Evolutionary conservation across 305 asterid species (phyloP), one percentile per base, ranked within the genome.

Genomic region (Fraxinus floribunda): DNA sequence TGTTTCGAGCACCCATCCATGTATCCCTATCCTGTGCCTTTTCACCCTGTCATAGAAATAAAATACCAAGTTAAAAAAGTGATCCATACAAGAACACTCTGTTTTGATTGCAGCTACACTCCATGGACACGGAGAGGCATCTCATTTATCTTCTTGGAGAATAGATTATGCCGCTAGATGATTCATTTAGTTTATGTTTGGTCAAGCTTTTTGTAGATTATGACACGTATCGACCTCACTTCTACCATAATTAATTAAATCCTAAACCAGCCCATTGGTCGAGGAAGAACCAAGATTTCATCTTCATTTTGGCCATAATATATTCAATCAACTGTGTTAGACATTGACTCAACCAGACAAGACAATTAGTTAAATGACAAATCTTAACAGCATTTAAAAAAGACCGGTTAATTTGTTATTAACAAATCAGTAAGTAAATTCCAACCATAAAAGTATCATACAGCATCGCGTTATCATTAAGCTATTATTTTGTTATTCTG

Each of bases 41-140:
- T 79, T 86, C 94, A 29, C 87, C 81, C 97, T 89, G 87, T 55
- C 82, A 77, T 9, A 29, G 16, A 80, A 84, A 52, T 71, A 83
- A 71, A 20, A 41, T 15, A 82, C 68, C 70, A 78, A 20, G 44
- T 74, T 35, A 76, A 36, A 39, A 41, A 78, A 26, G 76, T 13
- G 24, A 80, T 76, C 3, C 79, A 80, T 75, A 38, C 71, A 74
- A 60, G 20, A 20, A 80, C 78, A 57, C 18, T 80, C 32, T 71
- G 24, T 20, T 3, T 34, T 66, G 26, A 68, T 8, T n/a, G 39
- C 35, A 75, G 55, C 35, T 64, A 66, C 60, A 36, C 72, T 55
- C 75, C 71, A 55, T 80, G 20, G 62, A 78, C 79, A 79, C 55
- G 49, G 32, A 6, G 18, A 81, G 77, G 49, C 44, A 62, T 57